These are phyloP conservation scores for Globisporangium solare DNA, from an alignment of 352 stramenopile genomes.

Conservation along the genomic window DNA sequence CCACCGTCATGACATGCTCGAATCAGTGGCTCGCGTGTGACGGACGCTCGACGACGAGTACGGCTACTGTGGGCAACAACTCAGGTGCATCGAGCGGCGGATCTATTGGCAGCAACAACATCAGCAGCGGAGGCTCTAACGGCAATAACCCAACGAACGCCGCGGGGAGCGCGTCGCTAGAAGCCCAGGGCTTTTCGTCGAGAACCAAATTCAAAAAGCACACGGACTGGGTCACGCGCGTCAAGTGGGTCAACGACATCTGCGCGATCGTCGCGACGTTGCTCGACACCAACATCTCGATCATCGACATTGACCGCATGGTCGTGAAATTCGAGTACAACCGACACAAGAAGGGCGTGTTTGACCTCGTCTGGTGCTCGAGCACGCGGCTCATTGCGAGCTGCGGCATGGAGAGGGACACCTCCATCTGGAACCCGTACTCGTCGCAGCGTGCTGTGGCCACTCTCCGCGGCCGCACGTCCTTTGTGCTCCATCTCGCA, in stretches of 20 bases:
- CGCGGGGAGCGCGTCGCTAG: conserved; percentile 40
- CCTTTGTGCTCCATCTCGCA: conserved; percentile 67
- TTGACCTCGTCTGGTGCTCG: conserved; percentile 73
- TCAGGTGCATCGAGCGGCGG: conserved; percentile 2
- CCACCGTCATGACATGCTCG: conserved; percentile 70
- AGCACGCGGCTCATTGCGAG: conserved; percentile 74
- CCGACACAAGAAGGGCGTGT: conserved; percentile 80
- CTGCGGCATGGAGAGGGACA: conserved; percentile 82
- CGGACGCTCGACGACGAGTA: conserved; percentile 39
- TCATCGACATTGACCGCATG: conserved; percentile 75
- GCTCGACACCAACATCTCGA: conserved; percentile 76
- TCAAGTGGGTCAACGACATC: conserved; percentile 84
- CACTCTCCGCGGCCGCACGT: conserved; percentile 67
- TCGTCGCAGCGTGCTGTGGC: conserved; percentile 74
- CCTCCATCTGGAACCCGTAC: conserved; percentile 89
- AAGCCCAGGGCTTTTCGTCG: conserved; percentile 59
- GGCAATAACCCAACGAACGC: conserved; percentile 24
- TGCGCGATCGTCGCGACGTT: conserved; percentile 73
- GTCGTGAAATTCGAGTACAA: conserved; percentile 83
- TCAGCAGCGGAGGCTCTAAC: neutral
- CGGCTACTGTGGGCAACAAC: neutral
- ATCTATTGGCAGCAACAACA: conserved; percentile 1
- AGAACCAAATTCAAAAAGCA: conserved; percentile 79
- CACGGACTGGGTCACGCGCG: conserved; percentile 78
- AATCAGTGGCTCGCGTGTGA: conserved; percentile 68